Base-by-base conservation (phyloP, 2,329 filamentous ascomycete genomes). In the Xylaria sp. region DNA sequence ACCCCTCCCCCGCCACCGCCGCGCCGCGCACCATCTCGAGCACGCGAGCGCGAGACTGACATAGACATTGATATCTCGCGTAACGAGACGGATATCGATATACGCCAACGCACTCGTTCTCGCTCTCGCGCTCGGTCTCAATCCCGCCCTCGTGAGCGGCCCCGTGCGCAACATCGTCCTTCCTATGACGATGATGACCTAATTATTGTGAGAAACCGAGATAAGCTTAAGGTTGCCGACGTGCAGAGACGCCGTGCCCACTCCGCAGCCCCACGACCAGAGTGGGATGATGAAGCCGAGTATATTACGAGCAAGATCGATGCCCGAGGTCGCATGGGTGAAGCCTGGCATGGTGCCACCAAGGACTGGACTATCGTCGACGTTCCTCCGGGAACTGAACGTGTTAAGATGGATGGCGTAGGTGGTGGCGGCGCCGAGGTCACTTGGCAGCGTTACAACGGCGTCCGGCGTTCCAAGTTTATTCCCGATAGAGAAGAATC, bases 301-400 rank as follows among this genome's bases (percentile, higher is more conserved):
- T 90, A 92, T 69, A 85, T 89, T 69, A 86, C 85, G 29, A 77
- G 79, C 68, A 84, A 82, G 73, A 86, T 89, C 69, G 85, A 88
- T 72, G 80, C 83, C 16, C 88, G 92, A 35, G 90, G 88, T 23
- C 88, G 88, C 70, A 87, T 90, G 75, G 92, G 91, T 61, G 93
- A 95, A 79, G 92, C 91, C 25, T 90, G 86, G 78, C 88, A 92
- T 74, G 92, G 92, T 61, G 90, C 88, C 21, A 93, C 91, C 42
- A 90, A 88, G 71, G 91, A 90, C 75, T 97, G 93, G 93, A 86
- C 88, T 63, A 92, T 97, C 70, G 87, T 97, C 44, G 93, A 97
- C 79, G 91, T 97, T 47, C 93, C 93, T 1, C 92, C 93, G 0
- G 93, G 93, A 67, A 95, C 93, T 0, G 91, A 93, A 81, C 88